Percentiles rank a stretch among this genome's conserved stretches.
These are phyloP conservation scores for Fagus sylvatica DNA, from an alignment of 306 rosid genomes.

Conservation along the genomic window DNA sequence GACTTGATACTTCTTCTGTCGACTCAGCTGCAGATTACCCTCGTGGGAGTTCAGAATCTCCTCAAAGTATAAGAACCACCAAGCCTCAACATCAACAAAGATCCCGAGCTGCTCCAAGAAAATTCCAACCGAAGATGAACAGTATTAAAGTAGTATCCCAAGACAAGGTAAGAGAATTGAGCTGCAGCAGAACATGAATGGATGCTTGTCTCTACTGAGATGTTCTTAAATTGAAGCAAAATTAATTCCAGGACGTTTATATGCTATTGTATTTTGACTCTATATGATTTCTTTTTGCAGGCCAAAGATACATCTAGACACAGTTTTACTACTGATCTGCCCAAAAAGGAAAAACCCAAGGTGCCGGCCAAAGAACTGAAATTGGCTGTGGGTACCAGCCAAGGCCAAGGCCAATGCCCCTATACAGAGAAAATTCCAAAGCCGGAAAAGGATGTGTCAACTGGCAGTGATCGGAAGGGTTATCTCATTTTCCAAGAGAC, in stretches of 20 bases:
- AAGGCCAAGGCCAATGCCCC: too few relatives aligned
- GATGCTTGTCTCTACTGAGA: slow-evolving; percentile 14
- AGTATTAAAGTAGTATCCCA: slow-evolving; percentile 15
- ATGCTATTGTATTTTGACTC: slow-evolving; percentile 4
- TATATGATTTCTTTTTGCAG: slow-evolving; percentile 39
- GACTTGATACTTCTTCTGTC: slow-evolving; percentile 26
- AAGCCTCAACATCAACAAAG: slow-evolving; percentile 18
- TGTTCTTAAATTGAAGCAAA: slow-evolving; percentile 9
- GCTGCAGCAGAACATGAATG: slow-evolving; percentile 1
- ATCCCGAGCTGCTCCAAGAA: slow-evolving; percentile 21
- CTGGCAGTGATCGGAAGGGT: slow-evolving; percentile 14
- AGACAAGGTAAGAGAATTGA: slow-evolving; percentile 46
- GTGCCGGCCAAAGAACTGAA: slow-evolving; percentile 5
- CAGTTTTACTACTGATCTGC: background rate
- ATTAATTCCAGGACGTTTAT: background rate
- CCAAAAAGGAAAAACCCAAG: slow-evolving; percentile 7
- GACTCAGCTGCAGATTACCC: slow-evolving; percentile 19
- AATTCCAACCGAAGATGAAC: slow-evolving; percentile 25
- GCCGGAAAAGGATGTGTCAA: slow-evolving; percentile 18
- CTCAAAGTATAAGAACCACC: background rate
- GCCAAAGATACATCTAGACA: slow-evolving; percentile 10
- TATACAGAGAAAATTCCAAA: slow-evolving; percentile 4
- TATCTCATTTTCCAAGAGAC: slow-evolving; percentile 35
- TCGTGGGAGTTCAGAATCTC: background rate
- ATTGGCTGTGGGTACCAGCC: too few relatives aligned